A percentile compares a stretch with the other conserved stretches of the same genome.
These are phyloP conservation scores for Cercospora zeae-maydis DNA, from an alignment of 2,329 filamentous ascomycete genomes.

Conservation along the genomic window DNA sequence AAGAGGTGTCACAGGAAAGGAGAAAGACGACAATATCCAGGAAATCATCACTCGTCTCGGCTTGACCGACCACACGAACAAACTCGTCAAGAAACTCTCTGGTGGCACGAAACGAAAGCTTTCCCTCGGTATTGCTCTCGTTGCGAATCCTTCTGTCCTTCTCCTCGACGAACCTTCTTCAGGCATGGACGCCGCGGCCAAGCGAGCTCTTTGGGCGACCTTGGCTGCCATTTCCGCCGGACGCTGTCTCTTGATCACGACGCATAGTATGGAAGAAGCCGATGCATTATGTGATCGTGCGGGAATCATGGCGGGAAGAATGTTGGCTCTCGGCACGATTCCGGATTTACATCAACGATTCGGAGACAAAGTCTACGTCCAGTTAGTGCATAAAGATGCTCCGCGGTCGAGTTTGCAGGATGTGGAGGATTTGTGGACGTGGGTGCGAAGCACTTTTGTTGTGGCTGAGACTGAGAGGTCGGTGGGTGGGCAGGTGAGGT, in stretches of 20 bases:
- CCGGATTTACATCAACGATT: constrained; percentile 66
- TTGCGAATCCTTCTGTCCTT: constrained; percentile 81
- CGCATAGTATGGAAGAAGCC: constrained; percentile 90
- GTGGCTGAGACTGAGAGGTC: constrained; percentile 65
- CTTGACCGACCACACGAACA: constrained; percentile 62
- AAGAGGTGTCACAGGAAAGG: constrained; percentile 60
- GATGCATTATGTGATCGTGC: constrained; percentile 76
- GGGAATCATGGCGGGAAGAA: constrained; percentile 72
- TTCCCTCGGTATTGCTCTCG: constrained; percentile 78
- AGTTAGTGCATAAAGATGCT: constrained; percentile 68
- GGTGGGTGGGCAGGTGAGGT: constrained; percentile 77
- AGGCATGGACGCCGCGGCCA: constrained; percentile 82
- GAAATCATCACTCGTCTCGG: constrained; percentile 74
- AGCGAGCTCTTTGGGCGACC: constrained; percentile 85
- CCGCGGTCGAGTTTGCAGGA: constrained; percentile 66
- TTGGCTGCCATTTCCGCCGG: constrained; percentile 67
- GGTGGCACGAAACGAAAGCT: constrained; percentile 89
- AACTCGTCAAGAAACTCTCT: constrained; percentile 73
- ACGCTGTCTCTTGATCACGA: constrained; percentile 80
- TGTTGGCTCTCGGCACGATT: constrained; percentile 76
- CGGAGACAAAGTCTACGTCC: constrained; percentile 66
- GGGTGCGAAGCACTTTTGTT: constrained; percentile 60
- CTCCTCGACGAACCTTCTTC: constrained; percentile 82
- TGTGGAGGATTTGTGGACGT: constrained; percentile 60
- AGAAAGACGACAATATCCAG: constrained; percentile 69